Conservation (phyloP, 805 yeast genomes). For the Ogataea methanolica region DNA sequence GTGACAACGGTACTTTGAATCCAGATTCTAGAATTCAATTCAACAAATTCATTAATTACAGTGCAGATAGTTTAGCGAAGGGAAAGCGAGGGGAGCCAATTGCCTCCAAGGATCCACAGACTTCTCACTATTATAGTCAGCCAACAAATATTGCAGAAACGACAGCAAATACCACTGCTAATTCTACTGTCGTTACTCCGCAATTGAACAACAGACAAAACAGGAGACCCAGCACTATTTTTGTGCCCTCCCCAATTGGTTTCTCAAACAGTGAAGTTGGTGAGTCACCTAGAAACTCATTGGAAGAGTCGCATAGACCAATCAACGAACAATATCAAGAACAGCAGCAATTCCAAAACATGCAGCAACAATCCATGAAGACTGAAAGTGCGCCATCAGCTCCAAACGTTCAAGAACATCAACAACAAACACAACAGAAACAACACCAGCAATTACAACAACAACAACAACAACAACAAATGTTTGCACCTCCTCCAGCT, state of each 20-base stretch:
- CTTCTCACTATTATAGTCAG: neutral
- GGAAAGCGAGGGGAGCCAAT: constrained; percentile 1
- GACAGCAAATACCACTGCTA: neutral
- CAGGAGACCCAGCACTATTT: constrained; percentile 10
- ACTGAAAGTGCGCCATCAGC: neutral
- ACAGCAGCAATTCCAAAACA: constrained; percentile 7
- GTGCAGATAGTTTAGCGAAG: constrained; percentile 15
- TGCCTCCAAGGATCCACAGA: neutral
- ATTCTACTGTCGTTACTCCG: neutral
- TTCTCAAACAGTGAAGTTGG: constrained; percentile 17
- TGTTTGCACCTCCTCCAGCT: neutral
- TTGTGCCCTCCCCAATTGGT: constrained; percentile 31
- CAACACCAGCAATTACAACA: neutral
- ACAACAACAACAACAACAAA: neutral
- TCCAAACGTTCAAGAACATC: neutral
- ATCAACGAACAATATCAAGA: neutral
- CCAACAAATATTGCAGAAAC: neutral
- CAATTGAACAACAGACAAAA: neutral
- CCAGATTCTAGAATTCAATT: constrained; percentile 27
- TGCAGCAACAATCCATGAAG: neutral
- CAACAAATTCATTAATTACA: constrained; percentile 25
- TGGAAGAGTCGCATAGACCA: constrained; percentile 1
- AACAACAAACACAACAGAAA: neutral
- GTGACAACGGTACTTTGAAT: constrained; percentile 25
- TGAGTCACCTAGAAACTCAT: constrained; percentile 8